A percentile compares a stretch with the other conserved stretches of the same genome.
These are phyloP conservation scores for Eucommia ulmoides DNA, from an alignment of 257 asterid genomes.

Conservation along the genomic window DNA sequence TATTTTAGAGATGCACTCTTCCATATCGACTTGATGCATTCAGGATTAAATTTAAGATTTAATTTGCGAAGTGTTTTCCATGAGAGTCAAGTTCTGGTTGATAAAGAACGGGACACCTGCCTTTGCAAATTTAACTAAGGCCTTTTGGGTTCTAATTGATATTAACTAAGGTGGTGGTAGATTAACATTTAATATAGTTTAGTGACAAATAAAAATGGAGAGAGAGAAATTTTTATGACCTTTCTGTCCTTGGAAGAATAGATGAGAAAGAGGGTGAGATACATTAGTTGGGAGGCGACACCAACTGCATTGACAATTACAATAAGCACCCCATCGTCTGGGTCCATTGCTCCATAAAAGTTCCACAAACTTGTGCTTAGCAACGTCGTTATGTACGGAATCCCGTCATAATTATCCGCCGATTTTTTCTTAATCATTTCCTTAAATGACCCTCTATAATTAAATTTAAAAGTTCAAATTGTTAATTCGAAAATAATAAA, in stretches of 20 bases:
- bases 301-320: constrained; percentile 60
- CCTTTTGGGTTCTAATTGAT: neutral
- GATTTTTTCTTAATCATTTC: constrained; percentile 14
- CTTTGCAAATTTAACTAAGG: too few species aligned
- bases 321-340: constrained; percentile 44
- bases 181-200: too few species aligned
- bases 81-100: too few species aligned
- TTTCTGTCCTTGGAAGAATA: constrained; percentile 37
- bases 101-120: too few species aligned
- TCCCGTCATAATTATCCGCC: constrained; percentile 10
- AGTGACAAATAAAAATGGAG: neutral
- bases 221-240: constrained; percentile 15
- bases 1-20: too few species aligned
- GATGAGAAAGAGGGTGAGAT: constrained; percentile 38
- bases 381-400: constrained; percentile 13
- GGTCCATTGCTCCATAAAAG: constrained; percentile 46
- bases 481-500: too few species aligned
- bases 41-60: too few species aligned
- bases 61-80: too few species aligned
- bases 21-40: too few species aligned
- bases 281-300: constrained; percentile 36
- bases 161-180: neutral
- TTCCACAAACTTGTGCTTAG: constrained; percentile 18
- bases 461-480: neutral
- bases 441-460: constrained; percentile 8